phyloP scores from a whole-genome alignment of 441 rosid genomes.

The Euphorbia corollata region DNA sequence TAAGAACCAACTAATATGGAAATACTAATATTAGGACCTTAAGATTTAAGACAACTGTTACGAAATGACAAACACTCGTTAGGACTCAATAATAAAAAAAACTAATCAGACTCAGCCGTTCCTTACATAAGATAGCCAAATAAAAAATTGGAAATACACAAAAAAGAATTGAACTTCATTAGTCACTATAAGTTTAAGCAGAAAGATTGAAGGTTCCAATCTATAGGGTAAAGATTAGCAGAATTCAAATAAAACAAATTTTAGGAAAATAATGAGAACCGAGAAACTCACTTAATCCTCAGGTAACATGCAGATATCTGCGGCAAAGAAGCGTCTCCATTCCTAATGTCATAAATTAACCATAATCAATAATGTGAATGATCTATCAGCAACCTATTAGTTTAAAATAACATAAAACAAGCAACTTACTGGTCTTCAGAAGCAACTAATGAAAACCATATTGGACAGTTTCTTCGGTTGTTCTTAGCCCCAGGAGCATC shows the following conservation, averaged over 20 bases:
- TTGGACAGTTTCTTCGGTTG: constrained; percentile 37
- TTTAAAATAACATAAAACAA: not conserved
- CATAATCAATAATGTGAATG: not conserved
- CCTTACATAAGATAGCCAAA: not conserved
- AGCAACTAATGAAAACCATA: constrained; percentile 66
- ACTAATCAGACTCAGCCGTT: no score
- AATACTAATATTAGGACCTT: no score
- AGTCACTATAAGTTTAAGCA: no score
- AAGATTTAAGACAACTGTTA: no score
- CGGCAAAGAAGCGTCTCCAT: constrained; percentile 51
- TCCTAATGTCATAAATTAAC: constrained; percentile 41
- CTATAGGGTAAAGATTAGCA: no score
- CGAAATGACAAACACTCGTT: no score
- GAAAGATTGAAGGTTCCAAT: no score
- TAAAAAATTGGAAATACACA: not conserved
- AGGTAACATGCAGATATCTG: constrained; percentile 60
- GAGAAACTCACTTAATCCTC: constrained; percentile 63
- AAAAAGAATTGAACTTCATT: not conserved
- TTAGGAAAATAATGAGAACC: constrained; percentile 6
- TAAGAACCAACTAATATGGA: no score
- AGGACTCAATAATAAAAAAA: no score
- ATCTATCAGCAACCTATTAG: not conserved
- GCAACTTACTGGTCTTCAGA: constrained; percentile 56
- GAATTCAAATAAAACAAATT: not conserved
- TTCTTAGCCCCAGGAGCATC: constrained; percentile 37